These are phyloP conservation scores for Penicillium corylophilum DNA, from an alignment of 2,329 filamentous ascomycete species.

Conservation along the genomic window DNA sequence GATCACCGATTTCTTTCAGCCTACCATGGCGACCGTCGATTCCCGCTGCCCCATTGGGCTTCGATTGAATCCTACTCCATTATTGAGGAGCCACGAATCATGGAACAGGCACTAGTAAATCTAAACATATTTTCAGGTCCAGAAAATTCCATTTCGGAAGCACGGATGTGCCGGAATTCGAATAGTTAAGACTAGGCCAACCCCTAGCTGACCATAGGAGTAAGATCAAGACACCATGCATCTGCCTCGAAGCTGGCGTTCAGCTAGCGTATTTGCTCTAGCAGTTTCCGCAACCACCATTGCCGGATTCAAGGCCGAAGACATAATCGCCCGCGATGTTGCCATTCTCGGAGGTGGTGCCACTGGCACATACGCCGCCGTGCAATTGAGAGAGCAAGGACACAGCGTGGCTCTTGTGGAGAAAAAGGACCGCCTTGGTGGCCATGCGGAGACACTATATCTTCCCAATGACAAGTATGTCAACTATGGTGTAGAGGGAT, in stretches of 20 bases:
- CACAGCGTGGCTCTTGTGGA: slow-evolving; percentile 30
- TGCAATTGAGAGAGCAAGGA: slow-evolving; percentile 26
- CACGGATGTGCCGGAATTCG: too few species aligned
- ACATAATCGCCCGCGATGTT: slow-evolving; percentile 25
- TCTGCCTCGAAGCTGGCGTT: not conserved
- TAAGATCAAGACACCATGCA: not conserved
- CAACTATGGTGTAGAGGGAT: slow-evolving; percentile 32
- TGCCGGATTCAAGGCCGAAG: not conserved
- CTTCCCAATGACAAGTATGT: slow-evolving; percentile 17
- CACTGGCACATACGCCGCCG: slow-evolving; percentile 30
- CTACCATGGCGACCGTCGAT: too few species aligned
- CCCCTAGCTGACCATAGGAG: too few species aligned
- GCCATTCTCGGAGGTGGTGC: slow-evolving; percentile 32
- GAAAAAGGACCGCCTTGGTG: slow-evolving; percentile 25
- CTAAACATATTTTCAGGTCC: too few species aligned
- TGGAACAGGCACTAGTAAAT: too few species aligned
- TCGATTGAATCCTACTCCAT: too few species aligned
- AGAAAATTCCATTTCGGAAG: too few species aligned
- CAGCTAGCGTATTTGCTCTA: not conserved
- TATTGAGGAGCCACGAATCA: too few species aligned
- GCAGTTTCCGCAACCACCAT: not conserved
- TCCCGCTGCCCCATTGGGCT: too few species aligned
- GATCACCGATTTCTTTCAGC: too few species aligned
- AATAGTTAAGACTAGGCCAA: too few species aligned
- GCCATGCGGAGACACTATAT: slow-evolving; percentile 27